Base-by-base conservation (phyloP, 2,329 filamentous ascomycete genomes). In the Fusarium nematophilum region DNA sequence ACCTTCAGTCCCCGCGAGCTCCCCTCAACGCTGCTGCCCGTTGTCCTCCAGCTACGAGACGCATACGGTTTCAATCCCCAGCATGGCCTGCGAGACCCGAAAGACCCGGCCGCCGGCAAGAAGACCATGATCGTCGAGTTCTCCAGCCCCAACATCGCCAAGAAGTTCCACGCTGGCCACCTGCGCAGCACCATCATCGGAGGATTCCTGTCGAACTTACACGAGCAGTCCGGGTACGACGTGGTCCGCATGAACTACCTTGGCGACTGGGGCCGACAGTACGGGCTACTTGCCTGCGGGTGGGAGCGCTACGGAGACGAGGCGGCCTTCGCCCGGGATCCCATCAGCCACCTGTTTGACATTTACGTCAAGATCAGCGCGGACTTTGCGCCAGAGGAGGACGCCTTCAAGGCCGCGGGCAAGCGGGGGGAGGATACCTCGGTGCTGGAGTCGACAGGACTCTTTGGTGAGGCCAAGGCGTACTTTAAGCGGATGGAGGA, bases 181-280 rank as follows among this genome's bases (percentile, higher is more conserved):
- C 47, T 57, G 2, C 46, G 53, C 6, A 57, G 53, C 37, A 51
- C 53, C 25, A 47, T 57, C 36, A 52, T 57, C 10, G 53, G 53
- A 1, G 53, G 36, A 10, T 57, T 36, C 26, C 11, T 92, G 15
- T 80, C 87, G 17, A 91, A 91, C 67, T 72, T 92, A 3, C 90
- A 92, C 70, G 80, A 88, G 66, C 80, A 75, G 14, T 85, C 86
- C 44, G 90, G 89, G 15, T 92, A 88, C 86, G 85, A 92, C 29
- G 88, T 91, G 1, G 74, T 86, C 37, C 81, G 86, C 18, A 83
- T 92, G 78, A 92, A 92, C 75, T 93, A 92, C 69, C 81, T 92
- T 0, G 90, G 90, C 29, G 90, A 93, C 71, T 93, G 90, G 90
- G 90, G 90, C 18, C 90, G 90, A 74, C 88, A 90, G 69, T 90